phyloP scores from a whole-genome alignment of 2,329 filamentous ascomycete species.

The Leptographium wingfieldii region DNA sequence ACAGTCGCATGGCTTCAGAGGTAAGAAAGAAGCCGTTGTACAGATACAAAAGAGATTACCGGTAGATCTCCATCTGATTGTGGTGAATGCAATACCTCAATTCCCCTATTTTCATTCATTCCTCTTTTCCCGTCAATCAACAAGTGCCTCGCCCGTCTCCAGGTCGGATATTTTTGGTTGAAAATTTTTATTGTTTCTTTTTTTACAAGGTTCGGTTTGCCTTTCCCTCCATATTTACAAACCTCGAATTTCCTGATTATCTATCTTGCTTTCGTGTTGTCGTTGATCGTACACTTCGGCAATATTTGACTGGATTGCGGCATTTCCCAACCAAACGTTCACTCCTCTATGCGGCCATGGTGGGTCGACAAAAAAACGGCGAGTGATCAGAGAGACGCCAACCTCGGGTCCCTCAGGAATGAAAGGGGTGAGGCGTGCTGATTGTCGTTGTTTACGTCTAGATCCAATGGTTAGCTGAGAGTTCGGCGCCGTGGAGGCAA shows the following conservation, averaged over 20 bases:
- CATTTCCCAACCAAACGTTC: background rate
- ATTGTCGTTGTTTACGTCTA: slow-evolving; percentile 11
- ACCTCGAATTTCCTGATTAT: slow-evolving; percentile 3
- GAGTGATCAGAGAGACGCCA: slow-evolving; percentile 5
- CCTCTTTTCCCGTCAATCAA: background rate
- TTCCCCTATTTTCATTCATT: background rate
- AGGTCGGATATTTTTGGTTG: background rate
- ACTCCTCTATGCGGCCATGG: background rate
- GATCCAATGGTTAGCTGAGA: background rate
- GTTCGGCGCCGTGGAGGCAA: background rate
- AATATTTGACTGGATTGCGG: slow-evolving; percentile 5
- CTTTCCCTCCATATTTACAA: slow-evolving; percentile 6
- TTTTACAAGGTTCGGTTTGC: slow-evolving; percentile 7
- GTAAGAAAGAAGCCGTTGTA: background rate
- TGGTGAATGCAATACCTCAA: background rate
- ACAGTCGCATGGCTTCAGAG: background rate
- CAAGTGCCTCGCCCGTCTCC: background rate
- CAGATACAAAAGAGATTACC: background rate
- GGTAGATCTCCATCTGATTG: background rate
- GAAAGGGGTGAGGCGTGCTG: slow-evolving; percentile 5
- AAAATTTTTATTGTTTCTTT: slow-evolving; percentile 4
- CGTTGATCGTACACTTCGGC: slow-evolving; percentile 6
- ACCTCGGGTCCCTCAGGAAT: slow-evolving; percentile 8
- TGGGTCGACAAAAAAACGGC: slow-evolving; percentile 3
- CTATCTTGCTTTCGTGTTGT: slow-evolving; percentile 5